A percentile compares a stretch with the other conserved stretches of the same genome.
These are phyloP conservation scores for Sporothrix mexicana DNA, from an alignment of 2,329 filamentous ascomycete species.

Conservation along the genomic window DNA sequence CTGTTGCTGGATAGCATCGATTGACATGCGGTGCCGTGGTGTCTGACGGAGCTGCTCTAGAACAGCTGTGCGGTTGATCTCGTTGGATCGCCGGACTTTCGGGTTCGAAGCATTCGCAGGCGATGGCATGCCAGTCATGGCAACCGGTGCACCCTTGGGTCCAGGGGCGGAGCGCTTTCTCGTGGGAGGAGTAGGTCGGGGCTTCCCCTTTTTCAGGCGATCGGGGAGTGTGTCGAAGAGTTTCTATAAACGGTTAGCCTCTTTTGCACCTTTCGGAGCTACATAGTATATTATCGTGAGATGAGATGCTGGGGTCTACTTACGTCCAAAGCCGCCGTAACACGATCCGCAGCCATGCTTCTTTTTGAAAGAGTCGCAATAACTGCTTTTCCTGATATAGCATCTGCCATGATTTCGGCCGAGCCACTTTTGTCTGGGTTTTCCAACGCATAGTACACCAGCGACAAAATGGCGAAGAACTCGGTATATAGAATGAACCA, in stretches of 20 bases:
- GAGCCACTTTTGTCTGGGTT: slow-evolving; percentile 77
- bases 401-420: slow-evolving; percentile 83
- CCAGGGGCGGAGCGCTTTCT: slow-evolving; percentile 65
- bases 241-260: slow-evolving; percentile 53
- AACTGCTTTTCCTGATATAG: slow-evolving; percentile 81
- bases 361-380: slow-evolving; percentile 78
- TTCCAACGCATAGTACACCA: slow-evolving; percentile 80
- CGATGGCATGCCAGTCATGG: slow-evolving; percentile 42
- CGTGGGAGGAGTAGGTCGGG: slow-evolving; percentile 47
- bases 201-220: slow-evolving; percentile 62
- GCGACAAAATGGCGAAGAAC: slow-evolving; percentile 79
- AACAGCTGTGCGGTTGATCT: slow-evolving; percentile 38
- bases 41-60: slow-evolving; percentile 34
- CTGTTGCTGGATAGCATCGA: slow-evolving; percentile 41
- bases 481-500: slow-evolving; percentile 88
- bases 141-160: slow-evolving; percentile 43
- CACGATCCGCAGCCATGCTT: slow-evolving; percentile 87
- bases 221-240: slow-evolving; percentile 86
- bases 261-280: not conserved
- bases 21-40: slow-evolving; percentile 39
- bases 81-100: slow-evolving; percentile 41
- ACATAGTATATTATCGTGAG: not conserved
- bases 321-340: slow-evolving; percentile 78
- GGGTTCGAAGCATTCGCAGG: slow-evolving; percentile 41
- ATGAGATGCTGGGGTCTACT: slow-evolving; percentile 42